Evolutionary conservation across 2,329 filamentous ascomycete genomes (phyloP).

Genomic region (Pseudogymnoascus sp.): DNA sequence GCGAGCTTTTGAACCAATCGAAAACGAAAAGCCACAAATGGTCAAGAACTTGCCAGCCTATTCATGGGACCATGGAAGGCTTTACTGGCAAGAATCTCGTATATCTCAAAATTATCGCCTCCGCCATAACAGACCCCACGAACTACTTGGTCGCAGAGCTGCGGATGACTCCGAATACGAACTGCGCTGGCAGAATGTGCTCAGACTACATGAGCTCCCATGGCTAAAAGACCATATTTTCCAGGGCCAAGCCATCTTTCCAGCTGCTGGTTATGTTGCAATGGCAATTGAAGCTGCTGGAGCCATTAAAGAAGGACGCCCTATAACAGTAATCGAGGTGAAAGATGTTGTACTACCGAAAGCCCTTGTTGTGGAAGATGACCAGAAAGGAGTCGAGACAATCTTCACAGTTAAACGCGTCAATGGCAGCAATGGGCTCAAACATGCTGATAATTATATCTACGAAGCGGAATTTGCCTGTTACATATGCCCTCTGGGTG

Average conservation of each 20-base stretch:
- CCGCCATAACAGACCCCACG: slow-evolving; percentile 38
- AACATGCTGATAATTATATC: not conserved
- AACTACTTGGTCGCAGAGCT: slow-evolving; percentile 39
- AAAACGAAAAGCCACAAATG: too few species aligned
- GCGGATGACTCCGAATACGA: slow-evolving; percentile 17
- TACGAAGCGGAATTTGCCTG: too few species aligned
- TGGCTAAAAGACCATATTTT: slow-evolving; percentile 48
- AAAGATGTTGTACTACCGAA: slow-evolving; percentile 14
- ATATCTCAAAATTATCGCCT: slow-evolving; percentile 39
- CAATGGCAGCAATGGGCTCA: not conserved
- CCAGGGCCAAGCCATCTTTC: slow-evolving; percentile 44
- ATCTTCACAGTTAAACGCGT: not conserved
- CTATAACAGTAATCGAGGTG: slow-evolving; percentile 30
- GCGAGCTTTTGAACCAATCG: too few species aligned
- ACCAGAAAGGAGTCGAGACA: slow-evolving; percentile 15
- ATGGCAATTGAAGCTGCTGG: slow-evolving; percentile 41
- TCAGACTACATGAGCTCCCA: slow-evolving; percentile 36
- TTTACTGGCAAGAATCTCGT: slow-evolving; percentile 48
- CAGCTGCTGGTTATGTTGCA: slow-evolving; percentile 42
- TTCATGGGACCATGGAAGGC: slow-evolving; percentile 45
- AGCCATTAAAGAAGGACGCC: slow-evolving; percentile 15
- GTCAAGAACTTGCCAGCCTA: slow-evolving; percentile 39
- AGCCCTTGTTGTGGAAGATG: slow-evolving; percentile 16
- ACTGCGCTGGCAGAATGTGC: slow-evolving; percentile 24
- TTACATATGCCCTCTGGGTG: too few species aligned